Conservation (phyloP, 2,329 filamentous ascomycete species). For the Drechslerella stenobrocha region DNA sequence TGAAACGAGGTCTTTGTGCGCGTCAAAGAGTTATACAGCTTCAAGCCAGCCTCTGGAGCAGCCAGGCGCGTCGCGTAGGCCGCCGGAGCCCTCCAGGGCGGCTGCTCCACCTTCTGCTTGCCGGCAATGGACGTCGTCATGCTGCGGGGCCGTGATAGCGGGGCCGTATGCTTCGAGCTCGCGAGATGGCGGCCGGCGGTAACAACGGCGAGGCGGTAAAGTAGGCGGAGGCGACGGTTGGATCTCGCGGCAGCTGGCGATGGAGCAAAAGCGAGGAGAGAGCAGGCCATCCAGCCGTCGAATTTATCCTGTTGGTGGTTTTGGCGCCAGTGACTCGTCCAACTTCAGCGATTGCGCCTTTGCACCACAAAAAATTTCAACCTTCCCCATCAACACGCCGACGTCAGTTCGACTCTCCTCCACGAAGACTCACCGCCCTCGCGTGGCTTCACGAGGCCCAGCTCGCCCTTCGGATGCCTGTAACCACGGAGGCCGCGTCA, state of each 20-base stretch:
- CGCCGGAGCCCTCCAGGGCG: slow-evolving; percentile 43
- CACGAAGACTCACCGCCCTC: slow-evolving; percentile 20
- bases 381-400: slow-evolving; percentile 12
- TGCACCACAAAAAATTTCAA: slow-evolving; percentile 29
- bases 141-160: slow-evolving; percentile 39
- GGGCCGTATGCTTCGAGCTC: slow-evolving; percentile 1
- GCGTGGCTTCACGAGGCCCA: slow-evolving; percentile 13
- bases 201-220: neutral
- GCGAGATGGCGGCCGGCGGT: slow-evolving; percentile 4
- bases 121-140: slow-evolving; percentile 41
- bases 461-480: neutral
- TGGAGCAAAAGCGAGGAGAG: slow-evolving; percentile 9
- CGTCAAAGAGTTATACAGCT: slow-evolving; percentile 79
- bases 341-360: slow-evolving; percentile 24
- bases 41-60: slow-evolving; percentile 58
- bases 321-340: slow-evolving; percentile 16
- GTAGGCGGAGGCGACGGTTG: slow-evolving; percentile 8
- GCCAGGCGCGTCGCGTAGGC: slow-evolving; percentile 58
- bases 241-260: slow-evolving; percentile 12
- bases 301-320: slow-evolving; percentile 15
- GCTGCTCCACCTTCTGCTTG: slow-evolving; percentile 47
- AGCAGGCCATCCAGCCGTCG: slow-evolving; percentile 30
- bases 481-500: slow-evolving; percentile 5
- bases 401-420: too few relatives aligned
- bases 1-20: slow-evolving; percentile 73